Base-by-base conservation (phyloP, 805 yeast species). In the Zygoascus bituminiphila region DNA sequence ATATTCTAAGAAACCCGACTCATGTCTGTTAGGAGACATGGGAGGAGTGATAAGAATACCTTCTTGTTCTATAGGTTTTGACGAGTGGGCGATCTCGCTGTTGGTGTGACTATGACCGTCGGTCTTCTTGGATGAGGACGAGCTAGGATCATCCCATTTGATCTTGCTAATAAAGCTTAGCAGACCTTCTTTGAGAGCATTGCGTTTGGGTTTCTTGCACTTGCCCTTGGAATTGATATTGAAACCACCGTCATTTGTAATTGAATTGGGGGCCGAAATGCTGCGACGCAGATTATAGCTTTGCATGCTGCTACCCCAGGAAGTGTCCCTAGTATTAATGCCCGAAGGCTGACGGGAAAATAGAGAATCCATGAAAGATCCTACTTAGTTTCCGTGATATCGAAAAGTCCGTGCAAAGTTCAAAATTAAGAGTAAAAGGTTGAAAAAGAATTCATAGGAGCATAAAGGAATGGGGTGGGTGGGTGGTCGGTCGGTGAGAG, bases 1-100 rank as follows among this genome's bases (percentile, higher is more conserved):
- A 23, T 41, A 41, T 21, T 41, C 44, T 24, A 41, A 12, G 14
- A 41, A 41, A 15, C 35, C 44, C 14, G 31, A n/a, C 3, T 41
- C 21, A 10, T 41, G 31, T 8, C 15, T 6, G 15, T 15, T 24
- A 24, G 44, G 44, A 12, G 36, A 25, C 15, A 15, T 14, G 4
- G 35, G 44, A 24, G 44, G 44, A n/a, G n/a, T n/a, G 5, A 19
- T 17, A 8, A 23, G 10, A 24, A 41, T 5, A 2, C 44, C 33
- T 4, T 12, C 10, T 3, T 29, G 15, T 15, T 29, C 33, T 12
- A 29, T 12, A 12, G n/a, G 10, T 29, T 29, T 29, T 29, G 33
- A 15, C 7, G 33, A 29, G 33, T 29, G 4, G n/a, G 33, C 15
- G n/a, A 29, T 29, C 9, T 29, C 33, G n/a, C 33, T 29, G 15